These are phyloP conservation scores for Chytridiales sp. DNA, from an alignment of 371 early-diverging fungal species.

Conservation along the genomic window DNA sequence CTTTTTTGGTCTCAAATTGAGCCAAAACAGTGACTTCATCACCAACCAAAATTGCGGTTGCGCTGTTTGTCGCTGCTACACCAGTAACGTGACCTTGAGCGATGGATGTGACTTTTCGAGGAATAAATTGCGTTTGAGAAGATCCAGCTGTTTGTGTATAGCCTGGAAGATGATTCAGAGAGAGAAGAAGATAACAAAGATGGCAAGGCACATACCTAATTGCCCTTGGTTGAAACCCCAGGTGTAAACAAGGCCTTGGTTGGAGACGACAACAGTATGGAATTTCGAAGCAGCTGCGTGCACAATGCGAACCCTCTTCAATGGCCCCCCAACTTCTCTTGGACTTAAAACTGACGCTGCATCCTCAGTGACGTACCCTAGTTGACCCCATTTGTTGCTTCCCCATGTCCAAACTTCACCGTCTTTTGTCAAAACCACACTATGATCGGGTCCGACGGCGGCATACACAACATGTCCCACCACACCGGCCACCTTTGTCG, in stretches of 20 bases:
- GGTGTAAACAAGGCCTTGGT: conserved; percentile 59
- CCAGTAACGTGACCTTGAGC: conserved; percentile 27
- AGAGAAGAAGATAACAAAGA: background rate
- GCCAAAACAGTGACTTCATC: conserved; percentile 38
- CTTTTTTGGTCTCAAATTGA: conserved; percentile 14
- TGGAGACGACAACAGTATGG: conserved; percentile 67
- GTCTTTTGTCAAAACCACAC: conserved; percentile 56
- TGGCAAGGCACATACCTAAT: conserved; percentile 61
- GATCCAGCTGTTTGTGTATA: conserved; percentile 24
- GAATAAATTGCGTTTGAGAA: conserved; percentile 29
- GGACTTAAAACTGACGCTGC: conserved; percentile 54
- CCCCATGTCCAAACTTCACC: conserved; percentile 59
- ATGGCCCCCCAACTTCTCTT: conserved; percentile 51
- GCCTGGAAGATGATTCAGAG: background rate
- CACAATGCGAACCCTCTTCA: conserved; percentile 57
- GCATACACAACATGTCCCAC: conserved; percentile 46
- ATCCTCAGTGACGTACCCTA: conserved; percentile 47
- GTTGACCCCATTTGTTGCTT: conserved; percentile 69
- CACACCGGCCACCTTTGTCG: conserved; percentile 53
- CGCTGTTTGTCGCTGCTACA: conserved; percentile 40
- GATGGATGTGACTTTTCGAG: conserved; percentile 43
- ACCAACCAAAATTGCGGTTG: conserved; percentile 42
- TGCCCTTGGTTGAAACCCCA: conserved; percentile 79
- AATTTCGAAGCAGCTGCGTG: conserved; percentile 70
- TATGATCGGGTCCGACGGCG: conserved; percentile 74